phyloP scores from a whole-genome alignment of 2,329 filamentous ascomycete genomes.

The Exserohilum turcica region DNA sequence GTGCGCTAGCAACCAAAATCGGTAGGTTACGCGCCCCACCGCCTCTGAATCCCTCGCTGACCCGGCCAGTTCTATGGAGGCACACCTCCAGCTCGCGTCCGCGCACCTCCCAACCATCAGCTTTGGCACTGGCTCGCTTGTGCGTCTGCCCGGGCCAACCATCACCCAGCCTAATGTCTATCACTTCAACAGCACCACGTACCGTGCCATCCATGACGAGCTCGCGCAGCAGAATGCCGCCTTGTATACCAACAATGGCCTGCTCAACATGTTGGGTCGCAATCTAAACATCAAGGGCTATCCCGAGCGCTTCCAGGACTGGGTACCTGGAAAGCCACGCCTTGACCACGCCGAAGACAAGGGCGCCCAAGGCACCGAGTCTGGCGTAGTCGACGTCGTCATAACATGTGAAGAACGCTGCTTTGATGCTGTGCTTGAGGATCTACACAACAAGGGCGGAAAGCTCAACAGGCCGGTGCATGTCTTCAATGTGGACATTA shows the following conservation, averaged over 20 bases:
- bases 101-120: slow-evolving; percentile 92
- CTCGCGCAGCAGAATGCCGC: slow-evolving; percentile 82
- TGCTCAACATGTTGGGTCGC: slow-evolving; percentile 93
- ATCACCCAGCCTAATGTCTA: slow-evolving; percentile 97
- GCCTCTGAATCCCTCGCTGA: slow-evolving; percentile 16
- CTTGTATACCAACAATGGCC: slow-evolving; percentile 87
- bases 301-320: slow-evolving; percentile 97
- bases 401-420: slow-evolving; percentile 98
- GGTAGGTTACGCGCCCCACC: slow-evolving; percentile 59
- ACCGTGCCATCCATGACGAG: slow-evolving; percentile 92
- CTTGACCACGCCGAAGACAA: slow-evolving; percentile 72
- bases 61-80: slow-evolving; percentile 83
- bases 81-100: slow-evolving; percentile 87
- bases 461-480: slow-evolving; percentile 92
- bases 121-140: slow-evolving; percentile 93
- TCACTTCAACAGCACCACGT: slow-evolving; percentile 96
- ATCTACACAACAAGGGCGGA: slow-evolving; percentile 82
- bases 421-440: slow-evolving; percentile 97
- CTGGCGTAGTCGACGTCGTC: slow-evolving; percentile 88
- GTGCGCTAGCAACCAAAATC: slow-evolving; percentile 98
- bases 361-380: slow-evolving; percentile 81
- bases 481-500: slow-evolving; percentile 98
- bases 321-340: slow-evolving; percentile 84
- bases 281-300: slow-evolving; percentile 94
- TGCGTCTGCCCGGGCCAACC: slow-evolving; percentile 87